Base-by-base conservation (phyloP, 1,284 basidiomycete species). In the Puccinia sorghi region DNA sequence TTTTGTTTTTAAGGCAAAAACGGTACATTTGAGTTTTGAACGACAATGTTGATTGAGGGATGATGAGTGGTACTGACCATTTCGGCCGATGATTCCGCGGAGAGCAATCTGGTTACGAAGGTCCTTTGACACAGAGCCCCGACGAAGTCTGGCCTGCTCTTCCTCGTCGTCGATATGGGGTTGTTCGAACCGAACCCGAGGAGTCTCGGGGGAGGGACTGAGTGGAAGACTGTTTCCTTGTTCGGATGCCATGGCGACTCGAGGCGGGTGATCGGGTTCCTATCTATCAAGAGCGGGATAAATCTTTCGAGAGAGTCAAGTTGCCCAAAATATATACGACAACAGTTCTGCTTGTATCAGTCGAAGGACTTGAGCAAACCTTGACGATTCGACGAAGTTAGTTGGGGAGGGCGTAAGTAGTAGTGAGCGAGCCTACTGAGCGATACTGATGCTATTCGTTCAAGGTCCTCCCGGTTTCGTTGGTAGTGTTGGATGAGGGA, bases 81-180 rank as follows among this genome's bases (percentile, higher is more conserved):
- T 77, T 46, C 74, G 50, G n/a, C 74, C 74, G n/a, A 77, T 67
- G 32, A 77, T 69, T 22, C 74, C 64, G 43, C 74, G 48, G 27
- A 77, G 52, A 32, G 74, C 74, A 20, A 77, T 77, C 48, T 77
- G 74, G 43, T 77, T 77, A 15, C 64, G 63, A 11, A 77, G 52
- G 22, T 77, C 74, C 7, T 64, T 57, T 20, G 74, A 77, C 15
- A 77, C 74, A 11, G 74, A 67, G 2, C 74, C 74, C 3, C 74
- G 74, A 27, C 74, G 61, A 20, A 77, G 48, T 48, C 41, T 57
- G 1, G 74, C 56, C 41, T 77, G 37, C 20, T 69, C 66, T 32
- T 77, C 74, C n/a, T 75, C 73, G 32, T 64, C 72, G 20, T 77
- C 54, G 15, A 32, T 52, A 17, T 52, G 20, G 13, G 25, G 8